phyloP scores from a whole-genome alignment of 345 rosid genomes.

The Eucalyptus victrix region DNA sequence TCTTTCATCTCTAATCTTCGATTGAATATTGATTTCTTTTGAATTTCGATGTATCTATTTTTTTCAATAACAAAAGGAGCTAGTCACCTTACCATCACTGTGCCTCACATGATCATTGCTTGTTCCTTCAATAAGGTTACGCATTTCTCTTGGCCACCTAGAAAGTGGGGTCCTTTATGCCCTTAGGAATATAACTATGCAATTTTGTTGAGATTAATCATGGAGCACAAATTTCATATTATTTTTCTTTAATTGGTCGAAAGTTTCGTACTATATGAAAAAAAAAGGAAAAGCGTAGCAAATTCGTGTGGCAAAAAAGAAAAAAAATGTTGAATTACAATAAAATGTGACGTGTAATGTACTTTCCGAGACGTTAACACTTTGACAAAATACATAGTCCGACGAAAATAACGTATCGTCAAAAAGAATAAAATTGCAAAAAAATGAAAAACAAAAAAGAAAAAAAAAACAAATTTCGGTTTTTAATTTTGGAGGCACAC shows the following conservation, averaged over 20 bases:
- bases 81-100: background rate
- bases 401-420: background rate
- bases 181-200: background rate
- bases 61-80: background rate
- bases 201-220: background rate
- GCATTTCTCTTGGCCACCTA: background rate
- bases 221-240: background rate
- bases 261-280: background rate
- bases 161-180: background rate
- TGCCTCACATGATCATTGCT: no score
- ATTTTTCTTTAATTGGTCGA: no score
- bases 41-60: background rate
- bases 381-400: background rate
- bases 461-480: background rate
- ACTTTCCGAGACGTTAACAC: background rate
- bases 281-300: background rate
- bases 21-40: background rate
- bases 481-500: background rate
- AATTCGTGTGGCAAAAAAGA: background rate
- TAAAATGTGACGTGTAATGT: background rate
- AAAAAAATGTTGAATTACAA: background rate
- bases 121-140: background rate
- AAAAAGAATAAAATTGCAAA: background rate
- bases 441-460: background rate
- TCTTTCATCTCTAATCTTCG: background rate